Evolutionary conservation across 1,284 basidiomycete genomes (phyloP), one percentile per base, ranked within the genome.

Genomic region (Ceratobasidium sp.): DNA sequence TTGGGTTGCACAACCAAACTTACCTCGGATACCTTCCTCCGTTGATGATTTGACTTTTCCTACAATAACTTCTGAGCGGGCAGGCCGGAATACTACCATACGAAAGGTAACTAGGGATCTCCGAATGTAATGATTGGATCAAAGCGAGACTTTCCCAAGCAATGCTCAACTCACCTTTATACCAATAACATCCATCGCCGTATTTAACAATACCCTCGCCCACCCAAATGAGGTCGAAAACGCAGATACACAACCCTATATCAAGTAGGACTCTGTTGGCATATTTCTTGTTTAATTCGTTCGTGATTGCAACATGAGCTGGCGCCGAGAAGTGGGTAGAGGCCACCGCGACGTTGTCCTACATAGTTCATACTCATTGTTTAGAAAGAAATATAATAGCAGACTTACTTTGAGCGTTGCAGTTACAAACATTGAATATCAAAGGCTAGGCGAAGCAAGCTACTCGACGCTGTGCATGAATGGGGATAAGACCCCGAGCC

Each of bases 131-230:
- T 23, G 58, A 39, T 44, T 67, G 36, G 47, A 36, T 49, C 59
- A 30, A 23, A 21, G 30, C 39, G 19, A 30, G 11, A 25, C 9
- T 7, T 27, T 21, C 21, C 44, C 33, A 53, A 54, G 71, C 47
- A 29, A 25, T 13, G 7, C 21, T 44, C 52, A 1, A 76, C 84
- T 73, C 68, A 93, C 94, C 86, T 82, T 92, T 93, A 77, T 98
- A 95, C 87, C 93, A 98, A 75, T 96, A 81, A 76, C 89, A 89
- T 0, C 96, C 96, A 77, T 99, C 96, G 0, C 95, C 95, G 77
- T 96, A 97, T 29, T 94, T 84, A 9, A 98, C 88, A 72, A 90
- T 94, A 1, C 96, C 96, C 75, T 98, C 94, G 9, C 93, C 89
- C 1, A 88, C 90, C 72, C 91, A 85, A 0, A 88, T 82, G 25